Evolutionary conservation across 345 rosid genomes (phyloP), one percentile per base, ranked within the genome.

Genomic region (Populus ilicifolia): DNA sequence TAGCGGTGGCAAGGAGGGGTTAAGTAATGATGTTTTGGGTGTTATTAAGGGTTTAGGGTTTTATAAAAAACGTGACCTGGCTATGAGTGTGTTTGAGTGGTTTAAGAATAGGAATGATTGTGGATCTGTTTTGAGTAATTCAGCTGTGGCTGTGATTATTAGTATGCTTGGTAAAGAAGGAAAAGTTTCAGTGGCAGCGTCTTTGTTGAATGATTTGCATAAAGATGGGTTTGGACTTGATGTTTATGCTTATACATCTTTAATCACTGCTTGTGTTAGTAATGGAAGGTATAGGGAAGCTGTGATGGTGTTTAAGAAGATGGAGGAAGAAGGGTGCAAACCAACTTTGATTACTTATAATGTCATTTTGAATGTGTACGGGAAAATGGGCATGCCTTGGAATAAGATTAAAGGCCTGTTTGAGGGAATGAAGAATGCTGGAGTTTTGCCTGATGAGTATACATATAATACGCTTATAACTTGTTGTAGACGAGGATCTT

Each of bases 331-430:
- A 77, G 94, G 92, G n/a, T 90, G 89, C 65, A 84, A 80, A 56
- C 98, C 97, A 9, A 93, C 93, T 81, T 83, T 96, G 89, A 87
- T 93, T 8, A 93, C 98, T 62, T 93, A 96, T 72, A 96, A 96
- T 79, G 92, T 96, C 69, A 78, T 92, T 65, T 76, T 96, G 84
- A 88, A 96, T 83, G 93, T 91, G 76, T 89, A 88, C 80, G 98
- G 99, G 56, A 92, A 96, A 85, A 92, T 96, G 97, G 99, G 97
- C 59, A 92, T 90, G 94, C 89, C 92, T n/a, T 96, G 99, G 99
- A 90, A 80, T 81, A 91, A 89, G 87, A 86, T 91, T 70, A 82
- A 61, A 18, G 88, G 83, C 67, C 87, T 93, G 27, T 84, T 90
- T 12, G 86, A 90, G 67, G 88, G 83, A 65, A 96, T 96, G 92